A percentile compares a stretch with the other conserved stretches of the same genome.
These are phyloP conservation scores for Ophiostoma angusticollis DNA, from an alignment of 2,329 filamentous ascomycete genomes.

Conservation along the genomic window DNA sequence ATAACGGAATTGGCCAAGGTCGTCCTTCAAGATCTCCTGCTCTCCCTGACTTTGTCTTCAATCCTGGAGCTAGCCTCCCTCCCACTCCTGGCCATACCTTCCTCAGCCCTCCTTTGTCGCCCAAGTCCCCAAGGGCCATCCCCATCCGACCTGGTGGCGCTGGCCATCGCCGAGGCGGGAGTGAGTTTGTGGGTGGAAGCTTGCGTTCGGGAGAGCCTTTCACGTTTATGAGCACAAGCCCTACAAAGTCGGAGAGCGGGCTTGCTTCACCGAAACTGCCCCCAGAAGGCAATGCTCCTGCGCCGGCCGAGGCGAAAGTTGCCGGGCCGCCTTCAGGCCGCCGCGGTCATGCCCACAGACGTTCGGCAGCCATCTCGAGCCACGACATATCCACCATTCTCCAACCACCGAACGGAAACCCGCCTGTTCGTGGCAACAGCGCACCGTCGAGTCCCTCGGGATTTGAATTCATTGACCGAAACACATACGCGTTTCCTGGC, in stretches of 20 bases:
- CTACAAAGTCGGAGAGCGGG: slow-evolving; percentile 50
- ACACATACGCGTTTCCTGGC: slow-evolving; percentile 17
- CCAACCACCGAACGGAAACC: slow-evolving; percentile 40
- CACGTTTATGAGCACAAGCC: slow-evolving; percentile 53
- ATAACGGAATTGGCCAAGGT: not conserved
- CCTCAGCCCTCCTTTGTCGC: slow-evolving; percentile 44
- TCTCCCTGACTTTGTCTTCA: slow-evolving; percentile 44
- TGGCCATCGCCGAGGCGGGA: slow-evolving; percentile 67
- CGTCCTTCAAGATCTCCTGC: slow-evolving; percentile 25
- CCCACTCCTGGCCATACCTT: slow-evolving; percentile 25
- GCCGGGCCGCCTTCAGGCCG: slow-evolving; percentile 24
- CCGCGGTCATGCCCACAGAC: slow-evolving; percentile 65
- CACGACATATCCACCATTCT: slow-evolving; percentile 66
- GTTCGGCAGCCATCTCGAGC: slow-evolving; percentile 71
- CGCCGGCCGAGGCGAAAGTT: slow-evolving; percentile 8
- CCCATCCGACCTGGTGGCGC: slow-evolving; percentile 49
- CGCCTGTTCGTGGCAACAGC: slow-evolving; percentile 44
- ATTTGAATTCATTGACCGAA: slow-evolving; percentile 28
- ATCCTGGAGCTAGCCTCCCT: slow-evolving; percentile 22
- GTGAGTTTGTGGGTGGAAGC: slow-evolving; percentile 75
- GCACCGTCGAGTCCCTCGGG: slow-evolving; percentile 49
- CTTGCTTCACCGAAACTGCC: slow-evolving; percentile 43
- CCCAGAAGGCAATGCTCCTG: slow-evolving; percentile 26
- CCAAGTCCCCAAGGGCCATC: slow-evolving; percentile 33
- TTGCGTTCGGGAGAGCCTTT: slow-evolving; percentile 44